Base-by-base conservation (phyloP, 257 asterid genomes). In the Ilex aquifolium region DNA sequence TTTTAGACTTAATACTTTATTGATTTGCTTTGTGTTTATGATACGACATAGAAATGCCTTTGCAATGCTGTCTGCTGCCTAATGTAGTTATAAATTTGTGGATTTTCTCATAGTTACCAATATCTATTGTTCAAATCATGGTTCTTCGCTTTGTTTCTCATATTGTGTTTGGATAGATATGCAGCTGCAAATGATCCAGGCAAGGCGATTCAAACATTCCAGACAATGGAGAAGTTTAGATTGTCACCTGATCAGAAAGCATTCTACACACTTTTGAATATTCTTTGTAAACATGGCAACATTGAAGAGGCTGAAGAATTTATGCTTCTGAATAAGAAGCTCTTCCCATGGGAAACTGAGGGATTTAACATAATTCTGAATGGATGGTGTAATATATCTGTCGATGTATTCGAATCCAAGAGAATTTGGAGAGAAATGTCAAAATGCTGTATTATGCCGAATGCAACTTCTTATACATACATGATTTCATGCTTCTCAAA, bases 381-480 rank as follows among this genome's bases (percentile, higher is more conserved):
- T 29, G 96, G 94, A 57, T 92, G 97, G 99, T 92, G 96, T 48
- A 82, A 85, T 72, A 67, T 83, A 64, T 65, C 76, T 15, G 68
- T 71, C 3, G 99, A 92, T 72, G 69, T 87, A 74, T 59, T 55
- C 17, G 91, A 89, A 81, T 89, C 97, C 78, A 92, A 89, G 80
- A 80, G 99, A 70, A 66, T 92, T 55, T 92, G 99, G 99, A 80
- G 96, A 49, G 97, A 89, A 72, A 83, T 92, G 99, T 80, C 97
- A 57, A 92, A 80, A 72, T 80, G 79, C 67, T 92, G 99, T 49
- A 82, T 87, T 52, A 75, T 77, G 67, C 96, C 99, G 7, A 71
- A 92, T 32, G 85, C 70, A 73, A 71, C 75, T 52, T 85, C 99
- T 36, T 92, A 85, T 57, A 64, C 81, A 8, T 86, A 82, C 82